Percentiles rank a stretch among this genome's conserved stretches.
Evolutionary conservation across 164 flowering plant genomes (phyloP).

Genomic region (Tetracentron sinense): DNA sequence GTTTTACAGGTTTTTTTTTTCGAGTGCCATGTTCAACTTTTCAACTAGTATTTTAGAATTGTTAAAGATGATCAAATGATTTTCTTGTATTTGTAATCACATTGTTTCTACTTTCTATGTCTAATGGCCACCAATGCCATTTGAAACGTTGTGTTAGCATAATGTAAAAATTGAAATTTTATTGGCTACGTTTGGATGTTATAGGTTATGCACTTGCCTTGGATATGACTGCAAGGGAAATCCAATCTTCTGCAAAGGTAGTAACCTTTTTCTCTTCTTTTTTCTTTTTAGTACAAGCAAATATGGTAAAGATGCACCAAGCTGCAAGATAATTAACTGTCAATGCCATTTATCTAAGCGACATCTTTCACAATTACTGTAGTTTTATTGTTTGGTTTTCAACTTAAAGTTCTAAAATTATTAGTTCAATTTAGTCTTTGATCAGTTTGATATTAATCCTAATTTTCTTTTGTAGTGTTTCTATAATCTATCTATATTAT

Average conservation of each 20-base stretch:
- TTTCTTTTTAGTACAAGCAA: neutral
- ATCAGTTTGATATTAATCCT: neutral
- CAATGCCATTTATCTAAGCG: neutral
- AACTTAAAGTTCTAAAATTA: neutral
- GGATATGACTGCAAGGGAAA: conserved; percentile 99
- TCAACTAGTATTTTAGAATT: neutral
- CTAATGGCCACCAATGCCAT: no score
- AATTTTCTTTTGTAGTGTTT: no score
- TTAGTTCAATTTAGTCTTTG: no score
- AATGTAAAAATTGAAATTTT: neutral
- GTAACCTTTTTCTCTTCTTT: no score
- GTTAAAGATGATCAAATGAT: neutral
- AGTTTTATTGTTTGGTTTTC: no score
- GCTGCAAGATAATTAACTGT: neutral
- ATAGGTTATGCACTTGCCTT: conserved; percentile 92
- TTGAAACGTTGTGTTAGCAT: no score
- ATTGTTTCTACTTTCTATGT: no score
- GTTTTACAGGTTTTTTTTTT: no score
- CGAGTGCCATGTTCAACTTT: no score
- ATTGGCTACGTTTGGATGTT: neutral
- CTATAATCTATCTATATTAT: neutral
- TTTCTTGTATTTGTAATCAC: neutral
- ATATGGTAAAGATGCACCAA: neutral
- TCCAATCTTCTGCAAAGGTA: conserved; percentile 89
- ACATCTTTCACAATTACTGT: no score